Evolutionary conservation across 1,284 basidiomycete species (phyloP).

Genomic region (Trichosporon sp.): DNA sequence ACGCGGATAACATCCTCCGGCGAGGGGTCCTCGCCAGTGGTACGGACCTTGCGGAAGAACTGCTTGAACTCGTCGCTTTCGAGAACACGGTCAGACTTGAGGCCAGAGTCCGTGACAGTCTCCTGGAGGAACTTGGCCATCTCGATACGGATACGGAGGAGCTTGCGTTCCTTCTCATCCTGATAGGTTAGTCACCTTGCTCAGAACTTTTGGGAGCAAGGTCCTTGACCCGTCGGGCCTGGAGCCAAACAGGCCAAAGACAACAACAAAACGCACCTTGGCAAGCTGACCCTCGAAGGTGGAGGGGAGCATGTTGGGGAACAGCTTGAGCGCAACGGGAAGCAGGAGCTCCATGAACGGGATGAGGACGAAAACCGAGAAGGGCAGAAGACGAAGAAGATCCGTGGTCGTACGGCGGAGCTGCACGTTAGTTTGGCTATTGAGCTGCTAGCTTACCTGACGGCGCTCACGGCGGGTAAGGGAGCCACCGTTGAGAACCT

Average conservation of each 20-base stretch:
- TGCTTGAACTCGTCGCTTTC: conserved; percentile 96
- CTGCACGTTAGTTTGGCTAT: conserved; percentile 50
- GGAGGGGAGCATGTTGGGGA: conserved; percentile 98
- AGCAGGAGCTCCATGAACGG: conserved; percentile 99
- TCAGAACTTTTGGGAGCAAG: background rate
- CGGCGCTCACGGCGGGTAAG: conserved; percentile 89
- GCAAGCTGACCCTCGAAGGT: conserved; percentile 98
- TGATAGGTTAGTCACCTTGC: conserved; percentile 39
- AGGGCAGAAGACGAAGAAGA: conserved; percentile 85
- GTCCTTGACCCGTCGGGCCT: background rate
- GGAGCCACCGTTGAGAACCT: conserved; percentile 84
- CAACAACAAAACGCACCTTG: conserved; percentile 56
- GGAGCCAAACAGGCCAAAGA: background rate
- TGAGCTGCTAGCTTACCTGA: conserved; percentile 59
- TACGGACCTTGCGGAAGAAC: conserved; percentile 97
- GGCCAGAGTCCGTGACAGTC: conserved; percentile 86
- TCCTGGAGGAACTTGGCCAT: conserved; percentile 99
- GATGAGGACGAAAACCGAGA: conserved; percentile 89
- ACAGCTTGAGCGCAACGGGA: conserved; percentile 91
- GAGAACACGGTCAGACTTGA: conserved; percentile 87
- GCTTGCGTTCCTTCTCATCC: conserved; percentile 96
- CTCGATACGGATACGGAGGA: conserved; percentile 88
- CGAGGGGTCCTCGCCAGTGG: conserved; percentile 90
- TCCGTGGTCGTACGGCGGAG: conserved; percentile 90
- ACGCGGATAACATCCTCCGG: conserved; percentile 85